These are phyloP conservation scores for Ceratocystis albifundus DNA, from an alignment of 2,329 filamentous ascomycete species.

Conservation along the genomic window DNA sequence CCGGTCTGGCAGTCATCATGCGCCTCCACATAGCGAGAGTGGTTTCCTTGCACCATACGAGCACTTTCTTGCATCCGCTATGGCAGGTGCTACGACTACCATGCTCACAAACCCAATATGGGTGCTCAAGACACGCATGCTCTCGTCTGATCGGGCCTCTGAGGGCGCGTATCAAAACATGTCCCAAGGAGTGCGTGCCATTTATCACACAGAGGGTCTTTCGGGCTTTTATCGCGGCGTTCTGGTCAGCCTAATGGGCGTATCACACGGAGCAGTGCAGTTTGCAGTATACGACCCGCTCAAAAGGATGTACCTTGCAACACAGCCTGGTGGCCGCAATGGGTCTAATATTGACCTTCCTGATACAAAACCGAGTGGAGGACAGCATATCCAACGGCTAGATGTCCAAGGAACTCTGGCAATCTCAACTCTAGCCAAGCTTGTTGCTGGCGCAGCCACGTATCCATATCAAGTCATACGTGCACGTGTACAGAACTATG, in stretches of 20 bases:
- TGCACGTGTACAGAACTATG: constrained; percentile 78
- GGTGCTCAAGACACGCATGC: constrained; percentile 97
- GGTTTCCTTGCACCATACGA: constrained; percentile 49
- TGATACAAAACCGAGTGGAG: constrained; percentile 14
- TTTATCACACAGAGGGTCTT: constrained; percentile 60
- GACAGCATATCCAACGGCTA: constrained; percentile 23
- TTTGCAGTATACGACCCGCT: constrained; percentile 84
- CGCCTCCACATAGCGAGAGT: background rate
- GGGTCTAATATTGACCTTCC: constrained; percentile 12
- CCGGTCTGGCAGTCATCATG: constrained; percentile 24
- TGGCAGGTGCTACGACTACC: constrained; percentile 61
- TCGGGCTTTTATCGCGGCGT: constrained; percentile 81
- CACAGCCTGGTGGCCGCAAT: constrained; percentile 28
- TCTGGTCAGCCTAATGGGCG: constrained; percentile 69
- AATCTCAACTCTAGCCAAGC: constrained; percentile 69
- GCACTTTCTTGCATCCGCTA: constrained; percentile 69
- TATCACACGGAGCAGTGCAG: constrained; percentile 85
- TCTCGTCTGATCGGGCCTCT: constrained; percentile 64
- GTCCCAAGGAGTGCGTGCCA: constrained; percentile 53
- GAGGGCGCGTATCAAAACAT: constrained; percentile 74
- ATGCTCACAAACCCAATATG: constrained; percentile 88
- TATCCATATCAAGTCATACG: constrained; percentile 93
- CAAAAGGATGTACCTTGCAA: constrained; percentile 44
- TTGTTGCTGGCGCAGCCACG: constrained; percentile 77
- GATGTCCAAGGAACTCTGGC: constrained; percentile 64